Evolutionary conservation across 495 filamentous ascomycete species (phyloP), one percentile per base, ranked within the genome.

Genomic region (Articulospora tetracladia): DNA sequence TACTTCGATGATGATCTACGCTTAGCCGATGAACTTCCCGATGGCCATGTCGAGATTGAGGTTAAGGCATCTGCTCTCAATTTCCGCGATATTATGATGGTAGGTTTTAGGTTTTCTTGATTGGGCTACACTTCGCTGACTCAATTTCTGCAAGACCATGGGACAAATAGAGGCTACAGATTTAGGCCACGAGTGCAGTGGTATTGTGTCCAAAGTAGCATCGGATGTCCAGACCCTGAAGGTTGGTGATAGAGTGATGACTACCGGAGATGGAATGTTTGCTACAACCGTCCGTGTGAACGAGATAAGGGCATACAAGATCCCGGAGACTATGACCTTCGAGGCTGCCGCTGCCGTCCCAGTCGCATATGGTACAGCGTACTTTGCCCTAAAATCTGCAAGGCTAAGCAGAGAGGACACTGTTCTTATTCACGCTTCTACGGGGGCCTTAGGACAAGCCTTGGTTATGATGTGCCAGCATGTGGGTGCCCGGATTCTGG

Each of bases 391-490:
- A 27, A 73, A 81, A 32, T 62, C 76, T 10, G 79, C 71, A 15
- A 68, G 76, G 1, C 70, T 82, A 0, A 58, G 57, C 11, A 73
- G 76, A 12, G 83, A 75, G 32, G 80, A 88, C 63, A 79, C 72
- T 10, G 76, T 87, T 0, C 73, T 89, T 15, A 83, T 87, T 48
- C 83, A 86, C 57, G 73, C 75, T 1, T 84, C 79, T 15, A n/a
- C 25, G 17, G 51, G 51, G n/a, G 81, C 74, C 2, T 74, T 87
- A 1, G 85, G 84, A 1, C 83, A 86, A 64, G 83, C 83, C 10
- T 78, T 83, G 10, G 81, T 87, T 52, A n/a, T 19, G 41, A 69
- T 72, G 28, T 53, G 87, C 0, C 78, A 81, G 0, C 76, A 82
- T 34, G 73, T 76, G 64, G 59, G 81, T 22, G 82, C 58, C 64